Base-by-base conservation (phyloP, 1,284 basidiomycete genomes). In the Puccinia novopanici region DNA sequence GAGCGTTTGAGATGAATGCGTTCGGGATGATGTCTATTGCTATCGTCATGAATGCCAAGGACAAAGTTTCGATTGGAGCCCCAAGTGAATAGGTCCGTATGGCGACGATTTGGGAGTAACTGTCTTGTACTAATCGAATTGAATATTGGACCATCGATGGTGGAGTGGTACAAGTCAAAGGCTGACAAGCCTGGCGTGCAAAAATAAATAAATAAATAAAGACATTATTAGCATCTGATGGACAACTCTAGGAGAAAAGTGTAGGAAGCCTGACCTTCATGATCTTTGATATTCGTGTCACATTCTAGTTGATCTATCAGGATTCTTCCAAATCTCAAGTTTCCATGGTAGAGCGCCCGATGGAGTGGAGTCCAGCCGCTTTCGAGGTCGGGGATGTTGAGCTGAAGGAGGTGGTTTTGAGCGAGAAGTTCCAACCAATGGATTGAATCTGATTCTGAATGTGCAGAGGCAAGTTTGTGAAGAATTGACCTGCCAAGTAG, bases 121-220 rank as follows among this genome's bases (percentile, higher is more conserved):
- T 0, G n/a, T 48, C 48, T 67, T 24, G 63, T 42, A 17, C 37
- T 42, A 8, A 61, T 42, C 42, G 27, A 59, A 54, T 57, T 30
- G 19, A 34, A 34, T 34, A 57, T 57, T 8, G 55, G 37, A 0
- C 90, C 91, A 81, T 91, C 89, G 45, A 97, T 88, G 0, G 94
- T 96, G 4, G 92, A 91, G 84, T 98, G 98, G 87, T 95, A 98
- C 37, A 99, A 87, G 84, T 99, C 96, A 83, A 95, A 95, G 0
- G 95, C 91, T 0, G 93, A 94, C 85, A 97, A 91, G 30, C 84
- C 83, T 82, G 65, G 13, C 54, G 30, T 27, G 9, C 8, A 34
- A 30, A 24, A 22, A n/a, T 61, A 42, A 24, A 22, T 6, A 3
- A 70, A 34, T 37, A 52, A 17, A 5, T 24, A 37, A 4, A 13